Evolutionary conservation across 768 basidiomycete species (phyloP), one percentile per base, ranked within the genome.

Genomic region (Scleroderma bovista): DNA sequence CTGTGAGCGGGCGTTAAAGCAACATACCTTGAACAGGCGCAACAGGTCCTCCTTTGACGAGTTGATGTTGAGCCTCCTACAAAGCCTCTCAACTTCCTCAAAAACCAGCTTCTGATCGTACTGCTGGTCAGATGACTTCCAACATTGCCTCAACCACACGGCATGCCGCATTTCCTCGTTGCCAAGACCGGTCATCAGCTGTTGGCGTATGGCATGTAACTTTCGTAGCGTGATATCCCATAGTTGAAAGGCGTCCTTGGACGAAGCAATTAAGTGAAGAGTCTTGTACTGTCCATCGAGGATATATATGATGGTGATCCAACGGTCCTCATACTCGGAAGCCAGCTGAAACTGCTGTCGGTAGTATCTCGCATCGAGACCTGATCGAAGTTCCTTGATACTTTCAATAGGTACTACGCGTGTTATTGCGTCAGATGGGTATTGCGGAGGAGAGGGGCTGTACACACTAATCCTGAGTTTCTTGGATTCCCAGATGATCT

Each of bases 281-380:
- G 87, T 87, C 71, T 94, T 94, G 75, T 89, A 91, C 20, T 72
- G 74, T 12, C 83, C 86, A 39, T 84, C 81, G 44, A 84, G 71
- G 51, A 87, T 80, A 59, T 94, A 93, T 54, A 93, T 81, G 63
- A 89, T 81, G 0, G 92, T 89, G 55, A 95, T 77, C 89, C 91
- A 95, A 17, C 83, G 75, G 34, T 78, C 71, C 57, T 88, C 84
- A 50, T 76, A 75, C 46, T 81, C 77, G 43, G 73, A 67, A 0
- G 86, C 71, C 36, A 83, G 73, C 59, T 80, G 78, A 69, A 86
- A 85, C 57, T 83, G 83, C 43, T 79, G 74, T 47, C 84, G 81
- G 61, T 89, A 84, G 63, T 84, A 83, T 17, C 77, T 73, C 2
- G 86, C 82, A 29, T 89, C 83, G 5, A 76, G 60, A 13, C 85